Evolutionary conservation across 1,139 yeast species (phyloP), one percentile per base, ranked within the genome.

Genomic region (Saccharomycopsis phalli): DNA sequence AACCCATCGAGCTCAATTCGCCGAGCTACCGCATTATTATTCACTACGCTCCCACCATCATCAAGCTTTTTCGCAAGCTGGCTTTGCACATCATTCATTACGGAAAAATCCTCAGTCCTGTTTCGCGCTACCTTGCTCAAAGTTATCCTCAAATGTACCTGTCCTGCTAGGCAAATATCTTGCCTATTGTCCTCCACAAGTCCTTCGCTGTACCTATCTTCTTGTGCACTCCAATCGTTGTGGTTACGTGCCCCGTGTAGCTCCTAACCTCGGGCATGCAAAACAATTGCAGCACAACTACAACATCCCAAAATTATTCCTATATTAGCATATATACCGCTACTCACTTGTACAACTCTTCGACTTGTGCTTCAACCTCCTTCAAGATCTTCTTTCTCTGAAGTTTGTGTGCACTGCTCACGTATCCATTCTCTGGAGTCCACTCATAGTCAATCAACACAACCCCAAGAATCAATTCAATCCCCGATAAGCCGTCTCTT

Each of bases 381-480:
- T 69, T 76, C 56, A 86, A 67, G 58, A 93, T 93, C 70, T 82
- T 83, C 71, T 75, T 84, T 69, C 99, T 81, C 68, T 91, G 95
- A 54, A 93, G 72, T 64, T 93, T 93, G 66, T 91, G 97, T 23
- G 98, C 98, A 48, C 94, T 77, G 8, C 97, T 87, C 44, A 91
- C 93, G 51, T 68, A 82, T 2, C 96, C 97, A 57, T 80, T 84
- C 62, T 86, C 94, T 36, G 98, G 97, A 38, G 97, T 88, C 97
- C 98, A 93, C 66, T 93, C 99, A 38, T 80, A 88, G 51, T 82
- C 91, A 47, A 78, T 71, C 46, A 93, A 61, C 17, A 82, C 87
- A 47, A 82, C 69, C 51, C 91, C 94, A 51, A 76, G 76, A 48
- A 93, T 60, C 49, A 88, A 67, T 62, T 93, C 98, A 52, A 87